A percentile compares a stretch with the other conserved stretches of the same genome.
Evolutionary conservation across 2,329 filamentous ascomycete species (phyloP).

Genomic region (Diplodia seriata): DNA sequence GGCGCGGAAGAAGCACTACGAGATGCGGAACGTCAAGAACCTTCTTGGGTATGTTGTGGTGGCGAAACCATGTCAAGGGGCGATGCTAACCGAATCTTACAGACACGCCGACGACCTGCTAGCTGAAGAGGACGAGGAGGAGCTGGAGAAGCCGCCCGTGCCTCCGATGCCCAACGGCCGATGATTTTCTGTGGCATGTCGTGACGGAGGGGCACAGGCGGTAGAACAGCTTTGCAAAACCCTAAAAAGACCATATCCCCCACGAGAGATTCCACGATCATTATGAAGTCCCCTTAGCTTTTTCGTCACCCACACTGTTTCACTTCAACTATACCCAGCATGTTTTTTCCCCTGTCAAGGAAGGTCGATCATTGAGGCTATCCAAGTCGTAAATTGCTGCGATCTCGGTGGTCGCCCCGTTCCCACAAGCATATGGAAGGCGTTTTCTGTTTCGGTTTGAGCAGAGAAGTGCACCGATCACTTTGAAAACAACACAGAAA

Average conservation of each 20-base stretch:
- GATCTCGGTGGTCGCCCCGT: constrained; percentile 9
- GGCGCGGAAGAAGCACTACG: constrained; percentile 94
- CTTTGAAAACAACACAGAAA: not conserved
- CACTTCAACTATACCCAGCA: constrained; percentile 33
- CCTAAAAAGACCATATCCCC: constrained; percentile 24
- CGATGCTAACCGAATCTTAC: constrained; percentile 36
- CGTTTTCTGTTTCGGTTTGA: constrained; percentile 7
- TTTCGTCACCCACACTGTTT: constrained; percentile 12
- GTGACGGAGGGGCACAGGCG: constrained; percentile 6
- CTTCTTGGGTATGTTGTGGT: constrained; percentile 69
- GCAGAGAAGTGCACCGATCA: not conserved
- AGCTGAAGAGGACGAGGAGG: constrained; percentile 52
- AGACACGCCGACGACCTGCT: constrained; percentile 51
- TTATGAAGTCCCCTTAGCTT: constrained; percentile 27
- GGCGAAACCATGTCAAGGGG: constrained; percentile 12
- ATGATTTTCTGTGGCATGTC: constrained; percentile 11
- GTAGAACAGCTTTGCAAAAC: constrained; percentile 22
- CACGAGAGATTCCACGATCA: constrained; percentile 24
- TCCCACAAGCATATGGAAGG: constrained; percentile 12
- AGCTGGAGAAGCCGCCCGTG: constrained; percentile 32
- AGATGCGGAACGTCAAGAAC: constrained; percentile 94
- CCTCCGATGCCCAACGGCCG: constrained; percentile 32
- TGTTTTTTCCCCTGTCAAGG: constrained; percentile 13
- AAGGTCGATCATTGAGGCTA: constrained; percentile 11
- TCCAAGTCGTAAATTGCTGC: constrained; percentile 7